These are phyloP conservation scores for Pseudonitzschia multiseries DNA, from an alignment of 108 stramenopile genomes.

Conservation along the genomic window DNA sequence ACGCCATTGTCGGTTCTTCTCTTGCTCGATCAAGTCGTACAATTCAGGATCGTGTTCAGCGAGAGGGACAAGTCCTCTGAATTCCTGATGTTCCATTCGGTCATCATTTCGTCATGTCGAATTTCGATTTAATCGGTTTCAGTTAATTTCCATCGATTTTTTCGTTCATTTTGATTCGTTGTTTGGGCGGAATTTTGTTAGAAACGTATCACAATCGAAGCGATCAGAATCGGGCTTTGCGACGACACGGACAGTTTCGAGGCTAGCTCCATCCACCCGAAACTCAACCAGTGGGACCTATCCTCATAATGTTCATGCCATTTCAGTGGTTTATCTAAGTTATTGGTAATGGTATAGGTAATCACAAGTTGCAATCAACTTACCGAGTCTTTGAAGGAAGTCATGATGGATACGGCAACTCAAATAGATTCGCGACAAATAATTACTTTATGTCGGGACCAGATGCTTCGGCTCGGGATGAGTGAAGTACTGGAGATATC, in stretches of 20 bases:
- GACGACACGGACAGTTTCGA: neutral
- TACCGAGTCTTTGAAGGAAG: slow-evolving; percentile 75
- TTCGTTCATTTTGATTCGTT: neutral
- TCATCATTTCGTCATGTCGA: no score
- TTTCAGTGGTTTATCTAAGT: no score
- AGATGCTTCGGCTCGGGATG: neutral
- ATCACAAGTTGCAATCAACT: slow-evolving; percentile 21
- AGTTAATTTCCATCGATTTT: slow-evolving; percentile 6
- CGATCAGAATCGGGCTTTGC: neutral
- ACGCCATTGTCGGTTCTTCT: slow-evolving; percentile 93
- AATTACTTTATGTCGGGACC: neutral
- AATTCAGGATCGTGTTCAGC: slow-evolving; percentile 95
- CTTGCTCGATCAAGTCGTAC: slow-evolving; percentile 95
- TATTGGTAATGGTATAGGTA: neutral
- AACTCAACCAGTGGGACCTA: neutral
- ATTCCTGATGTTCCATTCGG: slow-evolving; percentile 48
- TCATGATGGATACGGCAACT: slow-evolving; percentile 33
- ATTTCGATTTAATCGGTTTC: no score
- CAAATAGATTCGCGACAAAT: neutral
- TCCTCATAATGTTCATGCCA: no score
- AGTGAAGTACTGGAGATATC: neutral
- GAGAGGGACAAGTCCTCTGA: slow-evolving; percentile 89
- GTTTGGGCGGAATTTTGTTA: neutral
- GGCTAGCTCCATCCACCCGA: neutral
- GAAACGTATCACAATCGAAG: neutral